phyloP scores from a whole-genome alignment of 2,329 filamentous ascomycete genomes.

The Hypomyces perniciosus region DNA sequence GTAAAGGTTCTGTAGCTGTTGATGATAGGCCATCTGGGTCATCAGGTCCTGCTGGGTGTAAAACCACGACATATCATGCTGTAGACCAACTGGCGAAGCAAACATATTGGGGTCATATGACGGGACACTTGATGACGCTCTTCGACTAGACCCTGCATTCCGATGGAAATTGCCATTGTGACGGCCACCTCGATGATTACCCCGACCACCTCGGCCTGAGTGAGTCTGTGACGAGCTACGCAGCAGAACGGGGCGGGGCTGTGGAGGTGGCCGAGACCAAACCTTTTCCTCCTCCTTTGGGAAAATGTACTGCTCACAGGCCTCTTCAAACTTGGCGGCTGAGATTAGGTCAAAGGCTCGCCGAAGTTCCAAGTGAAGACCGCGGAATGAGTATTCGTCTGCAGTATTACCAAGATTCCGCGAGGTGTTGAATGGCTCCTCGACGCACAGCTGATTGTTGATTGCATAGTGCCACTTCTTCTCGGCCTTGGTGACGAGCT shows the following conservation, averaged over 20 bases:
- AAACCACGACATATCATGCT: slow-evolving; percentile 47
- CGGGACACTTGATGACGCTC: slow-evolving; percentile 47
- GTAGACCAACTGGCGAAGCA: slow-evolving; percentile 37
- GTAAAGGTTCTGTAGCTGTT: slow-evolving; percentile 31
- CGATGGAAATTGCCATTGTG: slow-evolving; percentile 35
- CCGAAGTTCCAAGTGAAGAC: slow-evolving; percentile 82
- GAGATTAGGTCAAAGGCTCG: slow-evolving; percentile 80
- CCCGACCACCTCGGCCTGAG: slow-evolving; percentile 42
- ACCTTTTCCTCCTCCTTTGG: slow-evolving; percentile 72
- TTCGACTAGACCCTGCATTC: slow-evolving; percentile 39
- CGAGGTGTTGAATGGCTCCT: slow-evolving; percentile 88
- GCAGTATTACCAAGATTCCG: slow-evolving; percentile 94
- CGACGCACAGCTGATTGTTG: slow-evolving; percentile 85
- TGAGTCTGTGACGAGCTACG: slow-evolving; percentile 58
- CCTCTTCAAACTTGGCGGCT: slow-evolving; percentile 71
- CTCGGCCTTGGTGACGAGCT: slow-evolving; percentile 69
- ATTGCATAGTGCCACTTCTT: slow-evolving; percentile 80
- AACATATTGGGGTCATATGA: slow-evolving; percentile 46
- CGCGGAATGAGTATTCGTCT: slow-evolving; percentile 88
- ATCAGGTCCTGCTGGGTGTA: slow-evolving; percentile 34
- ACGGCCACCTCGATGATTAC: slow-evolving; percentile 43
- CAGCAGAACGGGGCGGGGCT: slow-evolving; percentile 50
- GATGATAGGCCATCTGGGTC: slow-evolving; percentile 36
- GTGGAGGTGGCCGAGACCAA: slow-evolving; percentile 51
- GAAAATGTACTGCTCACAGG: slow-evolving; percentile 82